These are phyloP conservation scores for Fomitopsis schrenkii DNA, from an alignment of 1,284 basidiomycete species.

Conservation along the genomic window DNA sequence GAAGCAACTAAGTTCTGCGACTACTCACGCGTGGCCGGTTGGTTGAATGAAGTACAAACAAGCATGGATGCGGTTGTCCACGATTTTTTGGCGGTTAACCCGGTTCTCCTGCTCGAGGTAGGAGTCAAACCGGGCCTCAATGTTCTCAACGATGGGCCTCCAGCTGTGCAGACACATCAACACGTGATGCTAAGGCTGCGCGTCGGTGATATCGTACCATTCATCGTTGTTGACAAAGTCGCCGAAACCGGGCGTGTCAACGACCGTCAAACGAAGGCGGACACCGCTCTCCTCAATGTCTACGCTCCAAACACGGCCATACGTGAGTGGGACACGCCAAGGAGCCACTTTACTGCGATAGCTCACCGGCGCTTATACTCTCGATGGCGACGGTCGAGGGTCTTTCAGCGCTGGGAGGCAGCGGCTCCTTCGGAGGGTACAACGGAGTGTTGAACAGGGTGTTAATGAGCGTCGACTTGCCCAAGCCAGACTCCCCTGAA, in stretches of 20 bases:
- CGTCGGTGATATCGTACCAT: constrained; percentile 49
- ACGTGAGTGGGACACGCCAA: constrained; percentile 19
- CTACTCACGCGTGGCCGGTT: constrained; percentile 89
- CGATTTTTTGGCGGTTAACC: constrained; percentile 85
- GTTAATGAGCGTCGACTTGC: constrained; percentile 97
- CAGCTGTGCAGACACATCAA: constrained; percentile 50
- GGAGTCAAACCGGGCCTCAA: constrained; percentile 93
- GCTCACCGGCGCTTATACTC: constrained; percentile 90
- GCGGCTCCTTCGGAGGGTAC: constrained; percentile 82
- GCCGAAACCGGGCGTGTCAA: constrained; percentile 95
- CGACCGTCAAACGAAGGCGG: constrained; percentile 91
- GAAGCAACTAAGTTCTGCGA: constrained; percentile 1
- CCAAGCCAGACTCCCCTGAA: constrained; percentile 92
- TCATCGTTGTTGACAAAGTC: constrained; percentile 99
- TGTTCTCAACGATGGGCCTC: constrained; percentile 97
- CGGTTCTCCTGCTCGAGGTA: constrained; percentile 98
- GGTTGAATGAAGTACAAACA: constrained; percentile 98
- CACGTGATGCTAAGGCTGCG: neutral
- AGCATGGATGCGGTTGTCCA: constrained; percentile 88
- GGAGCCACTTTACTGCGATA: constrained; percentile 2
- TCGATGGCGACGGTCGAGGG: constrained; percentile 94
- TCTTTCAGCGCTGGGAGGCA: constrained; percentile 81
- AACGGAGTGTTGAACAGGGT: constrained; percentile 95
- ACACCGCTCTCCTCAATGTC: constrained; percentile 98
- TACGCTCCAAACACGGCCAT: constrained; percentile 33